Evolutionary conservation across 1,284 basidiomycete species (phyloP), one percentile per base, ranked within the genome.

Genomic region (Trametes pubescens): DNA sequence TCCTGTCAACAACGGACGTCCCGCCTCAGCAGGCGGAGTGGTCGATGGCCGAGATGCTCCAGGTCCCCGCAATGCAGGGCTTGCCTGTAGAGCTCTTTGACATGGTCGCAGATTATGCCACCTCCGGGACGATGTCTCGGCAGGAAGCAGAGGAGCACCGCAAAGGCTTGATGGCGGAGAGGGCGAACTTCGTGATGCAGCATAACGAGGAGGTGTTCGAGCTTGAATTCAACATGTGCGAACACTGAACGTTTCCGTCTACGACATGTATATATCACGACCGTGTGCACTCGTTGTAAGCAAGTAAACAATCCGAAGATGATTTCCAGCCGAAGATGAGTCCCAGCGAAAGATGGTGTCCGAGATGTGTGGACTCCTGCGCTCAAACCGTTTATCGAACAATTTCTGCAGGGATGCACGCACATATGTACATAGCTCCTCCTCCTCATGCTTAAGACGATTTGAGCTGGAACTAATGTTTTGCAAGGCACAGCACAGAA

Each of bases 141-240:
- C 37, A 64, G 40, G 51, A 68, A 46, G 67, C 67, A 22, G 57
- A 66, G 53, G 57, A 58, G 51, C 57, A 66, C 26, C 58, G 67
- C 37, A 47, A 47, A 53, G 26, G 51, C 32, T 51, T 68, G 8
- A 68, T 68, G 67, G 22, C 59, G 51, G 67, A 68, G 56, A 57
- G 67, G 16, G 47, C 59, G 21, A 48, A 55, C n/a, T 64, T 64
- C 21, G 60, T 62, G 14, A n/a, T 59, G 24, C 21, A 40, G 38
- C 59, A 61, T 21, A 64, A 61, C 58, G 57, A 59, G 40, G 18
- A 59, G 32, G 53, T 61, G 3, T 68, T 51, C 62, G 67, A 64
- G 48, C 21, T 57, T 9, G 59, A 64, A 35, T 68, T 68, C 52
- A 68, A 65, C 34, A 68, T 68, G 67, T 68, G 67, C 34, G 61